Conservation (phyloP, 108 stramenopile species). For the Poteriospumella lacustris region DNA sequence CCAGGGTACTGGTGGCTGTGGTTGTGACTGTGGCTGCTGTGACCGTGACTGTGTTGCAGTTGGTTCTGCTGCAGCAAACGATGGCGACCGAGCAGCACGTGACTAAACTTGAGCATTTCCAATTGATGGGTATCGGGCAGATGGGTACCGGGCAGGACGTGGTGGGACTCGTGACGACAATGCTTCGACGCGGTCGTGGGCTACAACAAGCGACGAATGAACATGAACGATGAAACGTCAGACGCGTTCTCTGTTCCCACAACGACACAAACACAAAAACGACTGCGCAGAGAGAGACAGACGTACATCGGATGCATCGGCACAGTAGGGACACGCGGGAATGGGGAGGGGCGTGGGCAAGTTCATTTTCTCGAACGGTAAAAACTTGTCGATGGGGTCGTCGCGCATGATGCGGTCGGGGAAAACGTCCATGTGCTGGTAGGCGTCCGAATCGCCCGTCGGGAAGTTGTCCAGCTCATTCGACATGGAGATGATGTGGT, state of each 20-base stretch:
- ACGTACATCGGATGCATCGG: neutral
- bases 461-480: constrained; percentile 19
- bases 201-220: neutral
- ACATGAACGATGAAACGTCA: neutral
- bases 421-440: neutral
- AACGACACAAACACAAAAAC: neutral
- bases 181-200: neutral
- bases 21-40: neutral
- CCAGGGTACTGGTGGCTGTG: neutral
- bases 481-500: neutral
- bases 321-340: constrained; percentile 4
- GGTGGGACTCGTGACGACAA: neutral
- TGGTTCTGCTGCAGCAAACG: neutral
- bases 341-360: constrained; percentile 3
- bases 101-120: neutral
- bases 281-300: neutral
- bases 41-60: neutral
- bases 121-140: neutral
- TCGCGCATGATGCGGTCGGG: constrained; percentile 21
- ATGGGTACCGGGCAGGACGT: neutral
- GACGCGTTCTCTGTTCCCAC: neutral
- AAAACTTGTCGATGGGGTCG: constrained; percentile 5
- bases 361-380: neutral
- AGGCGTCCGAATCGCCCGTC: neutral
- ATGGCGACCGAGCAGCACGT: neutral